These are phyloP conservation scores for Starmerella sirachaensis DNA, from an alignment of 805 yeast species.

Conservation along the genomic window DNA sequence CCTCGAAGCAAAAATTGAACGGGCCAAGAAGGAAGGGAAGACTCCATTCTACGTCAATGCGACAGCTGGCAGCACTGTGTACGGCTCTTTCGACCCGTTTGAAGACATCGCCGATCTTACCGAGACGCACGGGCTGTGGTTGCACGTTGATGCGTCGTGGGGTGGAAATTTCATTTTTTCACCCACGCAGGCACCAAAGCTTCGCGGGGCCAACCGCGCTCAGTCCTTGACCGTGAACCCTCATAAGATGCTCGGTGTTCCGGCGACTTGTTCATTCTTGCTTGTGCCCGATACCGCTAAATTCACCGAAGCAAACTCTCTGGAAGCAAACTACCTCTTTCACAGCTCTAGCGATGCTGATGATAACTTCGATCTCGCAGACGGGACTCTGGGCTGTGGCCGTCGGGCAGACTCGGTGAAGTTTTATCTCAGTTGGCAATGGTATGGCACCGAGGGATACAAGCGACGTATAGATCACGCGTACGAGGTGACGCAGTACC, in stretches of 20 bases:
- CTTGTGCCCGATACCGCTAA: slow-evolving; percentile 54
- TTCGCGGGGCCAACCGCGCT: slow-evolving; percentile 54
- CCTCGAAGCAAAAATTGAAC: slow-evolving; percentile 36
- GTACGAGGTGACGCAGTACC: slow-evolving; percentile 48
- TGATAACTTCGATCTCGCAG: slow-evolving; percentile 61
- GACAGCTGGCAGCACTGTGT: slow-evolving; percentile 84
- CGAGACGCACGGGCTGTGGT: slow-evolving; percentile 48
- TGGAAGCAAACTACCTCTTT: slow-evolving; percentile 70
- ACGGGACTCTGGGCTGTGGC: slow-evolving; percentile 89
- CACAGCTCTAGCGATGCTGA: slow-evolving; percentile 41
- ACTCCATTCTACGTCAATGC: slow-evolving; percentile 68
- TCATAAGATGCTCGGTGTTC: slow-evolving; percentile 82
- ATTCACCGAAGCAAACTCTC: slow-evolving; percentile 62
- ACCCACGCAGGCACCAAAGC: slow-evolving; percentile 31
- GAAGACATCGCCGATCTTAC: slow-evolving; percentile 44
- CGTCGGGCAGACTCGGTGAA: slow-evolving; percentile 73
- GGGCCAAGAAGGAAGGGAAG: slow-evolving; percentile 40
- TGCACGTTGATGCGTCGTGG: slow-evolving; percentile 85
- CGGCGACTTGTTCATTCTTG: slow-evolving; percentile 54
- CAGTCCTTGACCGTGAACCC: slow-evolving; percentile 73
- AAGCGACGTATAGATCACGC: slow-evolving; percentile 62
- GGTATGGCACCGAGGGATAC: slow-evolving; percentile 60
- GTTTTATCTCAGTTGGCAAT: slow-evolving; percentile 68
- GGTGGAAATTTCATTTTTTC: slow-evolving; percentile 77
- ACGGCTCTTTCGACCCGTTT: slow-evolving; percentile 69